phyloP scores from a whole-genome alignment of 192 early-diverging fungal genomes.

The Coemansia sp. region DNA sequence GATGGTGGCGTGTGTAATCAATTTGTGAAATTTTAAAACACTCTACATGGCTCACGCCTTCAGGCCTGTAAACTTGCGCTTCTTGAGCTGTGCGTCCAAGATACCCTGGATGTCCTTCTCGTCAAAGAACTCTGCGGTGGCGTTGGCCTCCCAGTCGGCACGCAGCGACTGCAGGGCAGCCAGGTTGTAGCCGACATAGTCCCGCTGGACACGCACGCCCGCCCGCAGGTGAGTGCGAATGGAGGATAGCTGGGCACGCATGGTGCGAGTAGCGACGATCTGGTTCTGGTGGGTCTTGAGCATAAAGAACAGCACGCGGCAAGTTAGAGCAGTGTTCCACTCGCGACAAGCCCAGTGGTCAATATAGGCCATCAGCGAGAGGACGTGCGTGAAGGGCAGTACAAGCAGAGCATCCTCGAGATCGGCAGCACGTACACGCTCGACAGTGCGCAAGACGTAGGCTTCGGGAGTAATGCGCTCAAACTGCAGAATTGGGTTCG shows the following conservation, averaged over 20 bases:
- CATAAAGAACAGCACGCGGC: conserved; percentile 83
- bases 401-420: conserved; percentile 89
- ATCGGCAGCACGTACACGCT: conserved; percentile 80
- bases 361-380: conserved; percentile 74
- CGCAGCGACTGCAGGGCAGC: conserved; percentile 77
- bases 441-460: conserved; percentile 76
- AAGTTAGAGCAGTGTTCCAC: conserved; percentile 76
- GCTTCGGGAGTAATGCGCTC: conserved; percentile 69
- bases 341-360: conserved; percentile 81
- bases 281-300: conserved; percentile 89
- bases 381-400: conserved; percentile 80
- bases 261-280: conserved; percentile 76
- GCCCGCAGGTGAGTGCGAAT: conserved; percentile 67
- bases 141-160: conserved; percentile 74
- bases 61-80: conserved; percentile 69
- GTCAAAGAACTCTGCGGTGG: conserved; percentile 72
- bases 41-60: conserved; percentile 18
- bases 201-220: conserved; percentile 70
- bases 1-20: not conserved
- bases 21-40: not conserved
- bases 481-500: conserved; percentile 67
- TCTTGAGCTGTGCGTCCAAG: conserved; percentile 61
- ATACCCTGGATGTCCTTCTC: conserved; percentile 60
- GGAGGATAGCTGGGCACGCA: conserved; percentile 72
- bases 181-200: conserved; percentile 86